Evolutionary conservation across 129 eudicot genomes (phyloP), one percentile per base, ranked within the genome.

Genomic region (Pseudognaphalium luteoalbum): DNA sequence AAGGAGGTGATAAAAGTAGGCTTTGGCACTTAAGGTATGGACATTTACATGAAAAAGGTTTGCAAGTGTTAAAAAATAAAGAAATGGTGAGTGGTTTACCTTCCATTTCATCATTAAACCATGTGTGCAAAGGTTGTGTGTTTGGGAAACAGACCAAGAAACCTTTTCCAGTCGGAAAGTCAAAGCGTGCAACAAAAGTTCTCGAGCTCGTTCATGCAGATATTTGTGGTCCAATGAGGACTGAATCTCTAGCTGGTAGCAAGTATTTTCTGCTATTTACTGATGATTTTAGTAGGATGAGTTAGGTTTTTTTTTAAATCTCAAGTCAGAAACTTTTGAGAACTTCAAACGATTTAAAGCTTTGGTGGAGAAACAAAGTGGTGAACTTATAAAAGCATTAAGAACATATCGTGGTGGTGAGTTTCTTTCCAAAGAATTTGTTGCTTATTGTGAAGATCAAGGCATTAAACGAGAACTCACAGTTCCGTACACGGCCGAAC

Each of bases 391-490:
- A 4, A 32, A 32, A 32, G 4, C 33, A 3, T 6, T 61, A 6
- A 16, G 50, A 12, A 61, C 67, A 9, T 17, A 61, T 28, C 34
- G 5, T 2, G 37, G 37, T 5, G 1, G 37, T 34, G 37, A 34
- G 7, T 34, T 34, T 34, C 11, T 35, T 4, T 66, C 71, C 32
- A 34, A 66, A 14, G 74, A 47, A 10, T 47, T 70, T 28, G 4
- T 10, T 21, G 39, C 5, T 42, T 70, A 44, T 1, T 70, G 74
- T 22, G 74, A 47, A 28, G 21, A 22, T 6, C 68, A 73, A 1
- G 68, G 68, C 39, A 57, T 73, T 34, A 32, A 73, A 19, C 59
- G 77, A 20, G 68, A 73, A 35, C 68, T 73, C 12, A 57, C 56
- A 37, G 56, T 68, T 12, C 67, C 77, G 3, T 37, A 57, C n/a